Evolutionary conservation across 2,329 filamentous ascomycete species (phyloP).

Genomic region (Arthrobotrys sphaeroides): DNA sequence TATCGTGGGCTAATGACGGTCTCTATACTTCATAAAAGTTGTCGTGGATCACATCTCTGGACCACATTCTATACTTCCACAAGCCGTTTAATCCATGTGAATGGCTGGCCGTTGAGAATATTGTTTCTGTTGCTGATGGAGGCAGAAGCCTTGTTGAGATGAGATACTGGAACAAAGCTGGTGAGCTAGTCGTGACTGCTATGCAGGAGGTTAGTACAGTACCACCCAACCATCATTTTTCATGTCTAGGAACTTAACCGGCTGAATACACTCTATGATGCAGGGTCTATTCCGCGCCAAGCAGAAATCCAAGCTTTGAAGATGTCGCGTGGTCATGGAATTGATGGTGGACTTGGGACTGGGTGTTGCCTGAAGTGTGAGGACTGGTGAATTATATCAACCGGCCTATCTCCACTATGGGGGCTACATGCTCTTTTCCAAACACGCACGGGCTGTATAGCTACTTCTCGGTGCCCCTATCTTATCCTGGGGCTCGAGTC

Average conservation of each 20-base stretch:
- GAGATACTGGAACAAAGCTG: conserved; percentile 36
- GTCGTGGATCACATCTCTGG: conserved; percentile 40
- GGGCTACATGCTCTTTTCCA: no score
- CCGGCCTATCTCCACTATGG: no score
- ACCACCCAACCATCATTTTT: not conserved
- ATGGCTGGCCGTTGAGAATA: conserved; percentile 44
- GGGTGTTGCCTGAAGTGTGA: not conserved
- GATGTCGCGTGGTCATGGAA: no score
- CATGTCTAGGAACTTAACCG: not conserved
- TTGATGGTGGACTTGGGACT: no score
- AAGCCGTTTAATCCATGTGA: conserved; percentile 39
- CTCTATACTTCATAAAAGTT: not conserved
- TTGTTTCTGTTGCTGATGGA: conserved; percentile 17
- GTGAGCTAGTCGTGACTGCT: conserved; percentile 33
- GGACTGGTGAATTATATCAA: no score
- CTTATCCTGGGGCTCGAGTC: no score
- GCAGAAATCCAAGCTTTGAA: conserved; percentile 31
- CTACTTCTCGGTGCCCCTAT: no score
- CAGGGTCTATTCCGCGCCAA: conserved; percentile 45
- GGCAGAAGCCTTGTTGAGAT: conserved; percentile 39
- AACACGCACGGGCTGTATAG: no score
- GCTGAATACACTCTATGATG: not conserved
- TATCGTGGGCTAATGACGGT: not conserved
- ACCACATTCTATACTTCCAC: conserved; percentile 42
- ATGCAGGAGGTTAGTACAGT: conserved; percentile 30